Conservation (phyloP, 176 grass and related monocot species). For the Bolboschoenus planiculmis region DNA sequence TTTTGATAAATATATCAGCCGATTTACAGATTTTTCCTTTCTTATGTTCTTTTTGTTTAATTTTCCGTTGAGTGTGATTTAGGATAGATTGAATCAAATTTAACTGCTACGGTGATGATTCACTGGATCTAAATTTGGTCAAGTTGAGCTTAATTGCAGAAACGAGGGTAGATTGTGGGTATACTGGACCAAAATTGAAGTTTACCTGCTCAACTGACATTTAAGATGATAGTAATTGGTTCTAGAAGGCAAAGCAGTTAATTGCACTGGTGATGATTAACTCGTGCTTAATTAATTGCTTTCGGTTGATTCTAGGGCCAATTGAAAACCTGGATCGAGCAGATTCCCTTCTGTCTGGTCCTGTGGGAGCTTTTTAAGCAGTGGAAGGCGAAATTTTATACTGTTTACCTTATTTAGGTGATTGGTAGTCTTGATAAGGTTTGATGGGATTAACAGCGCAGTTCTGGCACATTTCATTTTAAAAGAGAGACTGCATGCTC, state of each 20-base stretch:
- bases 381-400: background rate
- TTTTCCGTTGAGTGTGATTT: background rate
- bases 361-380: background rate
- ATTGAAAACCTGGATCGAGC: background rate
- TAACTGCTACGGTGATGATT: background rate
- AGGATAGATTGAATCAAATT: background rate
- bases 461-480: conserved; percentile 93
- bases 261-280: background rate
- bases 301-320: background rate
- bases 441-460: conserved; percentile 45
- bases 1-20: background rate
- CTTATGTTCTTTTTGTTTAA: background rate
- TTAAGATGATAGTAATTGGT: background rate
- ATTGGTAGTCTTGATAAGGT: conserved; percentile 4
- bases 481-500: conserved; percentile 74
- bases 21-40: background rate
- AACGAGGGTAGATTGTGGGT: background rate
- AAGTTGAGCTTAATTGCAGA: background rate
- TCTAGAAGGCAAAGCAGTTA: background rate
- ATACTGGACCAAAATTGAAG: background rate
- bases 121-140: background rate
- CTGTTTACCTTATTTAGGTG: background rate
- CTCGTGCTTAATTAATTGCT: background rate
- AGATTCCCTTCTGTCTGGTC: background rate
- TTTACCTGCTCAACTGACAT: background rate